Conservation (phyloP, 148 eudicot genomes). For the Silene conica region DNA sequence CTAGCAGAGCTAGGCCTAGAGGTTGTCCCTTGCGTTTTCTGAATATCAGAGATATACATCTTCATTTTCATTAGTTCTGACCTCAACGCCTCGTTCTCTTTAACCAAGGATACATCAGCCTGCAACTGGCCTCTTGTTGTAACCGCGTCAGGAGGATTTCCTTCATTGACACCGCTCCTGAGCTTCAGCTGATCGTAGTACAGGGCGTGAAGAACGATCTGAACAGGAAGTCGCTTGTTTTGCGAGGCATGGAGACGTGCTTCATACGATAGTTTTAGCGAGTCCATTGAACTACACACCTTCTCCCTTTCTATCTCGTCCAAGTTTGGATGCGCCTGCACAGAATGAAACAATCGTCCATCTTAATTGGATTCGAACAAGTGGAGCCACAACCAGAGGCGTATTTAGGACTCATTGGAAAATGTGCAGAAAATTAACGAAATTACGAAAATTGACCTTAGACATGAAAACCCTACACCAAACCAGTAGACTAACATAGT, state of each 20-base stretch:
- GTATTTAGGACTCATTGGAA: too few relatives aligned
- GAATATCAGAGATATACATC: slow-evolving; percentile 57
- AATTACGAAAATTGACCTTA: too few relatives aligned
- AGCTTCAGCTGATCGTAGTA: slow-evolving; percentile 80
- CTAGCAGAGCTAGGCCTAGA: slow-evolving; percentile 18
- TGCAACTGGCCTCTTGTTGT: slow-evolving; percentile 46
- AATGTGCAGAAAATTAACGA: too few relatives aligned
- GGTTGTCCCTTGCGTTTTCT: slow-evolving; percentile 47
- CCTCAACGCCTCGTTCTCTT: slow-evolving; percentile 66
- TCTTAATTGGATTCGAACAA: too few relatives aligned
- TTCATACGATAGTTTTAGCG: slow-evolving; percentile 80
- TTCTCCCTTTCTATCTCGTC: slow-evolving; percentile 96
- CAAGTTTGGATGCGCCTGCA: slow-evolving; percentile 85
- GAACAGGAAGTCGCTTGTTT: slow-evolving; percentile 85
- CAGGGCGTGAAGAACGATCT: slow-evolving; percentile 81
- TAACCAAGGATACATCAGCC: slow-evolving; percentile 58
- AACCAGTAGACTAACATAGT: too few relatives aligned
- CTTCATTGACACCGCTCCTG: slow-evolving; percentile 54
- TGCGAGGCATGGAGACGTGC: slow-evolving; percentile 92
- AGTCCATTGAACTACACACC: slow-evolving; percentile 83
- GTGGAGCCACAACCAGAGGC: background rate
- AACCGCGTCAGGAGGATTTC: slow-evolving; percentile 23
- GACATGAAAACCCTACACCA: too few relatives aligned
- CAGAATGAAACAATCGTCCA: background rate
- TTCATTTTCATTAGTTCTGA: slow-evolving; percentile 78